Conservation (phyloP, 352 stramenopile species). For the Phytophthora hybrid region DNA sequence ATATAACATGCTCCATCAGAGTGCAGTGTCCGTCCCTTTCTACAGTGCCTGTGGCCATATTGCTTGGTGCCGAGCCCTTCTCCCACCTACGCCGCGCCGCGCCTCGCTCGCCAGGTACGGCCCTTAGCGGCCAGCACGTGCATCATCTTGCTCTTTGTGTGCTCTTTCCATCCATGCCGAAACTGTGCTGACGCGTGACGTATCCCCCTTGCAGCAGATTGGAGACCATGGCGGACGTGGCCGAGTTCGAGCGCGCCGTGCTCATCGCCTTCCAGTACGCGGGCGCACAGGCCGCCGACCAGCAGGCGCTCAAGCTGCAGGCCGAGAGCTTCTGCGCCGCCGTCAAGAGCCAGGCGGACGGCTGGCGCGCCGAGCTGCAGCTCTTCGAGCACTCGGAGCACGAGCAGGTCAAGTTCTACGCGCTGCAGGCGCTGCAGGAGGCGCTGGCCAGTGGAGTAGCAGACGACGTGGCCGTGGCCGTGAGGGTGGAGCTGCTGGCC, state of each 20-base stretch:
- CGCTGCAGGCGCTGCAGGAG: constrained; percentile 80
- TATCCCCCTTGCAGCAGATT: too few relatives aligned
- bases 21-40: background rate
- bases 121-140: background rate
- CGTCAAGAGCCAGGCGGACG: constrained; percentile 58
- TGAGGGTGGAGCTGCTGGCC: constrained; percentile 63
- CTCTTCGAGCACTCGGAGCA: constrained; percentile 75
- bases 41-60: background rate
- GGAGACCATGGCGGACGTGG: constrained; percentile 36
- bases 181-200: background rate
- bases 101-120: constrained; percentile 14
- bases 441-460: constrained; percentile 50
- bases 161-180: constrained; percentile 4
- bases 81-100: constrained; percentile 1
- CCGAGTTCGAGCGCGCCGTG: constrained; percentile 81
- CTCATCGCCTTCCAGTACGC: constrained; percentile 87
- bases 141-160: background rate
- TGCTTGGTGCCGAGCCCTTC: constrained; percentile 21
- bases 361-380: constrained; percentile 71
- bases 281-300: constrained; percentile 52
- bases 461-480: constrained; percentile 55
- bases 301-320: constrained; percentile 69
- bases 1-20: background rate
- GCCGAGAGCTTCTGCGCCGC: constrained; percentile 73
- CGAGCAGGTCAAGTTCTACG: constrained; percentile 87